Evolutionary conservation across 2,329 filamentous ascomycete species (phyloP).

Genomic region (Rachicladosporium sp.): DNA sequence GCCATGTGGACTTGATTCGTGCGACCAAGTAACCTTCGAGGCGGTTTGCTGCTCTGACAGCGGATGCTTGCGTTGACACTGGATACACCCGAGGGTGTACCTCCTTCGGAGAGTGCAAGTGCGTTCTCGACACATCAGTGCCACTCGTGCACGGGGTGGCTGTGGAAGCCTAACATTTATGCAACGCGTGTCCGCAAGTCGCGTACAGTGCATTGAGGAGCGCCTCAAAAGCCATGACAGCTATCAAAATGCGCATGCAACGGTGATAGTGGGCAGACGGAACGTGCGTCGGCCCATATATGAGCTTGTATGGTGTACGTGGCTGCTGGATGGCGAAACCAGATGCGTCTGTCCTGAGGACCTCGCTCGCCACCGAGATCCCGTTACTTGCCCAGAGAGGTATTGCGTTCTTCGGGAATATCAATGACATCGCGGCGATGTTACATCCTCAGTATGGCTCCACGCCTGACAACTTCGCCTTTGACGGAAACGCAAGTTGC

Average conservation of each 20-base stretch:
- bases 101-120: no score
- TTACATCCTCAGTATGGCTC: conserved; percentile 12
- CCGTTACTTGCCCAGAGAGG: not conserved
- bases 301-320: not conserved
- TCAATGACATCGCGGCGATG: not conserved
- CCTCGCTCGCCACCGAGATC: not conserved
- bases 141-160: no score
- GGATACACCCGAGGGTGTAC: no score
- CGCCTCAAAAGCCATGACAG: no score
- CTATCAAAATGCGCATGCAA: no score
- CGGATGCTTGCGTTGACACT: not conserved
- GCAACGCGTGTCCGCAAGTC: no score
- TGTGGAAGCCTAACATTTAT: no score
- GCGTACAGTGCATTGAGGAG: no score
- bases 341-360: not conserved
- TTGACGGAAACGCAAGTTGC: conserved; percentile 27
- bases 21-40: not conserved
- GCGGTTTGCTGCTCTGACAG: not conserved
- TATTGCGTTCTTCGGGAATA: not conserved
- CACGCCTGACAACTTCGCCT: conserved; percentile 25
- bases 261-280: no score
- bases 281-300: not conserved
- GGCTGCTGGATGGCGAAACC: not conserved
- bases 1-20: not conserved
- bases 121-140: no score